Evolutionary conservation across 352 stramenopile genomes (phyloP).

Genomic region (Phytophthora ramorum): DNA sequence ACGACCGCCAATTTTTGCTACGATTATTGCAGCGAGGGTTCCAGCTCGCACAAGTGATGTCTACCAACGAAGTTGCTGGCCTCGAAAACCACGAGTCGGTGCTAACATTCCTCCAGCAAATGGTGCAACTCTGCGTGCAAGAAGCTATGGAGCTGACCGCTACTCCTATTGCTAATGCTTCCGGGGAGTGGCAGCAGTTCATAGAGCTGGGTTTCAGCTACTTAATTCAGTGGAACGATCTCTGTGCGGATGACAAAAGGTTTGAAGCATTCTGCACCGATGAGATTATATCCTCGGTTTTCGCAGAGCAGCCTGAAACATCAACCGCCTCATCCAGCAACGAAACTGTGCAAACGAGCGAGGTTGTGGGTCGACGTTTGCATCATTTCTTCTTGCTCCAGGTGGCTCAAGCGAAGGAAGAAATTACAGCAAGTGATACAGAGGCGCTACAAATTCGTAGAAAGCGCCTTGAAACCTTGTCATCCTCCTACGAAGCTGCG

Average conservation of each 20-base stretch:
- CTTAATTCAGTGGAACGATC: slow-evolving; percentile 49
- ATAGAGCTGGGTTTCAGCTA: slow-evolving; percentile 59
- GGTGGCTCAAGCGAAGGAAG: slow-evolving; percentile 32
- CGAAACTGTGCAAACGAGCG: slow-evolving; percentile 10
- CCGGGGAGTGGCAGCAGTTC: slow-evolving; percentile 30
- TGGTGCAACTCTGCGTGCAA: slow-evolving; percentile 46
- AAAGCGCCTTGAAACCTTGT: slow-evolving; percentile 32
- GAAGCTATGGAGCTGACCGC: slow-evolving; percentile 26
- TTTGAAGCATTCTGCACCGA: slow-evolving; percentile 51
- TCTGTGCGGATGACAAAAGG: slow-evolving; percentile 29
- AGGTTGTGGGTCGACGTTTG: slow-evolving; percentile 35
- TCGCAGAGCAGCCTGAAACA: slow-evolving; percentile 3
- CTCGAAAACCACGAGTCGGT: slow-evolving; percentile 9
- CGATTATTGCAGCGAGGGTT: slow-evolving; percentile 69
- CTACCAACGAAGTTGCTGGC: slow-evolving; percentile 8
- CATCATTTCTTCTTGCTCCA: slow-evolving; percentile 61
- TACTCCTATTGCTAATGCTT: neutral
- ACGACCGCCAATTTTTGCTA: slow-evolving; percentile 60
- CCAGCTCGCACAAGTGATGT: slow-evolving; percentile 45
- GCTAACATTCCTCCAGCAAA: slow-evolving; percentile 40
- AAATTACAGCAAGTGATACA: slow-evolving; percentile 5
- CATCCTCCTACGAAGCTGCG: slow-evolving; percentile 34
- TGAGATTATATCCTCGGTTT: slow-evolving; percentile 37
- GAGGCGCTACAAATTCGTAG: slow-evolving; percentile 19
- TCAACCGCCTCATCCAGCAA: neutral